Evolutionary conservation across 2,329 filamentous ascomycete genomes (phyloP).

Genomic region (Aschersonia sp.): DNA sequence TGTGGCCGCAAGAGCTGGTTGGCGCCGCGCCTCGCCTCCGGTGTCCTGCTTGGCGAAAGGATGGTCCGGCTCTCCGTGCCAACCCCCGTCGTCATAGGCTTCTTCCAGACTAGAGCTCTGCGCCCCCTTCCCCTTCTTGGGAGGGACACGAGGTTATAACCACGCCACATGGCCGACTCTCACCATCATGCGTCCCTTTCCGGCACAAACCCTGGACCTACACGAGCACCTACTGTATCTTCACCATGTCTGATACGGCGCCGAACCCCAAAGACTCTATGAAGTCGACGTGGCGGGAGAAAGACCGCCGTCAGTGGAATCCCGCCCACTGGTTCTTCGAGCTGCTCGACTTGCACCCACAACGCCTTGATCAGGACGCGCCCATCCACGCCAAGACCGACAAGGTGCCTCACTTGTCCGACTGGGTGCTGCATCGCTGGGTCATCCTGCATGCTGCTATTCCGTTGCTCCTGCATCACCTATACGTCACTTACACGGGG

Average conservation of each 20-base stretch:
- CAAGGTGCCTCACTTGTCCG: constrained; percentile 14
- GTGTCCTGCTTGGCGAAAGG: not conserved
- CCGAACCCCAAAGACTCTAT: constrained; percentile 9
- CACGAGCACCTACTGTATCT: not conserved
- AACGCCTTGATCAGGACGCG: constrained; percentile 4
- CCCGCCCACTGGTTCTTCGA: constrained; percentile 8
- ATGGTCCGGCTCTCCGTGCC: constrained; percentile 2
- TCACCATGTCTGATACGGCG: not conserved
- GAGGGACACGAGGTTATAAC: no score
- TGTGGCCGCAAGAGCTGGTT: no score
- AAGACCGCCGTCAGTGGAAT: constrained; percentile 6
- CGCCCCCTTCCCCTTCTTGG: not conserved
- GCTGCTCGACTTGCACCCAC: constrained; percentile 5
- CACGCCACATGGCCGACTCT: no score
- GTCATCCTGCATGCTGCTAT: constrained; percentile 15
- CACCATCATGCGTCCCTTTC: no score
- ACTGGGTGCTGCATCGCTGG: constrained; percentile 15
- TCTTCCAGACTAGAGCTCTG: not conserved
- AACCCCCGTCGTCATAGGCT: not conserved
- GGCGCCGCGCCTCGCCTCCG: not conserved
- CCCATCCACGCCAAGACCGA: constrained; percentile 19
- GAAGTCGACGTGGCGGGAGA: constrained; percentile 8
- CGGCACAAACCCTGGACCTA: not conserved
- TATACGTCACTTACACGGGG: constrained; percentile 4
- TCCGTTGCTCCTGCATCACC: constrained; percentile 11